Percentiles rank a stretch among this genome's conserved stretches.
These are phyloP conservation scores for Cyclotella choctawhatcheeana DNA, from an alignment of 108 stramenopile genomes.

Conservation along the genomic window DNA sequence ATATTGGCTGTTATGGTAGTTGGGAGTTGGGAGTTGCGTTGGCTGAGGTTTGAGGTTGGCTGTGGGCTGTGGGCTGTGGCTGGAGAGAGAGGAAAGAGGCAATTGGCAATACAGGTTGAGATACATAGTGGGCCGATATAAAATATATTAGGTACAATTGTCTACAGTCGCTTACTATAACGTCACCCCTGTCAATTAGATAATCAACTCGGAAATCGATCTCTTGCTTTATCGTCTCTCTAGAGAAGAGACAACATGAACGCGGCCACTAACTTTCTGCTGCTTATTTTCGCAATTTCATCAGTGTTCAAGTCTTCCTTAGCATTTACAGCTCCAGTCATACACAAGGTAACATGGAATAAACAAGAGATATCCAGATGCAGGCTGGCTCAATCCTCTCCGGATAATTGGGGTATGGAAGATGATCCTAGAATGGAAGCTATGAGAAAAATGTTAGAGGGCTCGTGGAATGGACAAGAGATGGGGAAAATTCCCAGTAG, in stretches of 20 bases:
- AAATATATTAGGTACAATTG: no score
- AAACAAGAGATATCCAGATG: background rate
- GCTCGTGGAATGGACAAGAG: conserved; percentile 40
- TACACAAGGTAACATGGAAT: background rate
- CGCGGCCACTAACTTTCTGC: no score
- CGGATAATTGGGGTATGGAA: conserved; percentile 11
- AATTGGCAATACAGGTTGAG: no score
- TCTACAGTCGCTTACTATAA: no score
- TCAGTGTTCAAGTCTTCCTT: background rate
- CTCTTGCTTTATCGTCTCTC: no score
- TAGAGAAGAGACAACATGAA: no score
- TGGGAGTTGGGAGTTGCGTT: background rate
- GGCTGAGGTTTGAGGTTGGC: no score
- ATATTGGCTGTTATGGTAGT: background rate
- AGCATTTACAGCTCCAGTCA: background rate
- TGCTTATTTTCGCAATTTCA: background rate
- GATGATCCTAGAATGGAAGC: conserved; percentile 32
- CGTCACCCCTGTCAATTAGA: no score
- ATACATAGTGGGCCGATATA: no score
- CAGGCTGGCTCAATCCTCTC: background rate
- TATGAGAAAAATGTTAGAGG: conserved; percentile 50
- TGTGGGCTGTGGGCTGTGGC: no score
- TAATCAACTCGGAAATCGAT: no score
- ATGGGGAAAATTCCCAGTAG: conserved; percentile 45
- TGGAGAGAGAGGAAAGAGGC: no score